Base-by-base conservation (phyloP, 768 basidiomycete genomes). In the Hydnomerulius pinastri region DNA sequence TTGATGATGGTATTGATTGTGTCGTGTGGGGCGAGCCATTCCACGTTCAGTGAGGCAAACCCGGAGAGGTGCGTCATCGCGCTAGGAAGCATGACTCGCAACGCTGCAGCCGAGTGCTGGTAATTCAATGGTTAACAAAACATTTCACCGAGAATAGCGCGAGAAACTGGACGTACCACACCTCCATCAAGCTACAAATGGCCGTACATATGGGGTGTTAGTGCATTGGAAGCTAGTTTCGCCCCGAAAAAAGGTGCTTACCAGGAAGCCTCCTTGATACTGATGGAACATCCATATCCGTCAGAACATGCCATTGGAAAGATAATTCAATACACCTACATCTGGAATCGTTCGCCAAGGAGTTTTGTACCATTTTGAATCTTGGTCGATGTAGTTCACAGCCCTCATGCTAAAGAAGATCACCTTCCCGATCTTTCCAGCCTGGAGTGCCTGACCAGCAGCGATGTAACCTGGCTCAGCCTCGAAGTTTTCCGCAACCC, bases 281-380 rank as follows among this genome's bases (percentile, higher is more conserved):
- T 87, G 24, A 39, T 46, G 48, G 15, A 47, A 51, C 27, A 40
- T 38, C 40, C 9, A 24, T 30, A 12, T 50, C 28, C 18, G 36
- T 59, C 36, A 45, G 39, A 38, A 49, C 27, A 37, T 2, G 24
- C 43, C 27, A 43, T 23, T 15, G 18, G 11, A 15, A 41, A 54
- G 30, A 38, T 40, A 37, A 41, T 28, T 11, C 29, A 23, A 54
- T 41, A 12, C 11, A 76, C 84, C 60, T 58, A 88, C 87, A 54
- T 90, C 88, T 20, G 92, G 91, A 42, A 87, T 72, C 2, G 86
- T 87, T 33, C 92, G 75, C 92, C 92, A 94, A 30, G 84, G 79
- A 0, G 90, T 92, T 44, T 88, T 85, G 64, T 90, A 89, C 76
- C 83, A 93, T 62, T 86, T 86, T 21, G 77, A 80, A 12, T 80